Percentiles rank a stretch among this genome's conserved stretches.
These are phyloP conservation scores for Coccomyxa sp. DNA, from an alignment of 139 green algal species.

Conservation along the genomic window DNA sequence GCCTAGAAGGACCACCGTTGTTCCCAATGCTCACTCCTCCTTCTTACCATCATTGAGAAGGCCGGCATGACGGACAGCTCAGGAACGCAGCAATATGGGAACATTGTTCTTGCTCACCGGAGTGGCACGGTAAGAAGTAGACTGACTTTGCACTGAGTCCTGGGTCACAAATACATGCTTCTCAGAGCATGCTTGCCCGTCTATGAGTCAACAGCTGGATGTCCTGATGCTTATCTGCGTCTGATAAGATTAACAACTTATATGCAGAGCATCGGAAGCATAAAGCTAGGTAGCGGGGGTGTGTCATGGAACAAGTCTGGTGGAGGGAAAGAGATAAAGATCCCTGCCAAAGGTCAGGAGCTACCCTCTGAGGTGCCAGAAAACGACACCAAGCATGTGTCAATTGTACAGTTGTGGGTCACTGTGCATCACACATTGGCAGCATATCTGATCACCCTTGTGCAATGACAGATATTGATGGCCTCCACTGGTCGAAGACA, in stretches of 20 bases:
- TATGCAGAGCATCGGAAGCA: conserved; percentile 40
- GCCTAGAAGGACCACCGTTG: too few species aligned
- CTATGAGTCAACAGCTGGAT: too few species aligned
- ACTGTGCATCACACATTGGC: conserved; percentile 4
- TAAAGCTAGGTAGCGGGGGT: conserved; percentile 34
- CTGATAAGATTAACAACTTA: too few species aligned
- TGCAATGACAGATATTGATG: conserved; percentile 58
- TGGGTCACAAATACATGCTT: neutral
- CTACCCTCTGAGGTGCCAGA: too few species aligned
- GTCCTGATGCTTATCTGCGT: too few species aligned
- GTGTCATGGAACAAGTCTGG: conserved; percentile 46
- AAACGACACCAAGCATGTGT: too few species aligned
- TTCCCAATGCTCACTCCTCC: too few species aligned
- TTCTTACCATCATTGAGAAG: too few species aligned
- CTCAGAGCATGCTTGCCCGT: too few species aligned
- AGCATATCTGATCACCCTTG: neutral
- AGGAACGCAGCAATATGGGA: conserved; percentile 8
- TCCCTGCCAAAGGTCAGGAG: conserved; percentile 36
- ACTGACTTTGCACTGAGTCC: too few species aligned
- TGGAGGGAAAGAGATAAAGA: conserved; percentile 44
- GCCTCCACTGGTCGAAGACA: conserved; percentile 56
- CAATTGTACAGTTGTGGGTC: too few species aligned
- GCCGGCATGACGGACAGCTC: neutral
- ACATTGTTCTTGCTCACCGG: conserved; percentile 17
- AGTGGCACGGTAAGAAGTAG: conserved; percentile 18